Evolutionary conservation across 768 basidiomycete species (phyloP).

Genomic region (Agaricus blazei): DNA sequence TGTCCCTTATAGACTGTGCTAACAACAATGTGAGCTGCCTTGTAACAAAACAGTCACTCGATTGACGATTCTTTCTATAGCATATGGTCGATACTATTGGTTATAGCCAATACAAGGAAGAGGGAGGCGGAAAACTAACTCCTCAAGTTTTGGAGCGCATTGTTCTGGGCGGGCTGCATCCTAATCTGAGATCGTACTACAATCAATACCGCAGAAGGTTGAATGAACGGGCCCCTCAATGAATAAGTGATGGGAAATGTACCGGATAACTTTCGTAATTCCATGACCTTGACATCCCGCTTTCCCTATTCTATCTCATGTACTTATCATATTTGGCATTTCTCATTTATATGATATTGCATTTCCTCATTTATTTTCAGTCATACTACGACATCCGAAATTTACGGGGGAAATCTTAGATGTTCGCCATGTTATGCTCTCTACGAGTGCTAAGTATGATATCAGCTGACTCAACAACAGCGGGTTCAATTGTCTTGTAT

Average conservation of each 20-base stretch:
- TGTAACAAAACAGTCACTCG: neutral
- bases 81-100: conserved; percentile 28
- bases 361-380: too few relatives aligned
- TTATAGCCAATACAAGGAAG: conserved; percentile 6
- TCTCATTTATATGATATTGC: too few relatives aligned
- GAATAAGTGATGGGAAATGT: neutral
- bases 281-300: too few relatives aligned
- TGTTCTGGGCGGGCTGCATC: conserved; percentile 28
- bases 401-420: too few relatives aligned
- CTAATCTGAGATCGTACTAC: conserved; percentile 19
- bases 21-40: conserved; percentile 19
- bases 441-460: too few relatives aligned
- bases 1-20: conserved; percentile 19
- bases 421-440: too few relatives aligned
- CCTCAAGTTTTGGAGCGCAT: conserved; percentile 24
- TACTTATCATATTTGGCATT: too few relatives aligned
- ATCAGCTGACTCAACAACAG: too few relatives aligned
- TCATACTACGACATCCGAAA: too few relatives aligned
- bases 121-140: conserved; percentile 19
- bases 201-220: neutral
- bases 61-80: conserved; percentile 11
- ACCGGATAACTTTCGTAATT: too few relatives aligned
- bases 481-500: too few relatives aligned
- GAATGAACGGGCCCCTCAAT: neutral
- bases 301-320: too few relatives aligned